Base-by-base conservation (phyloP, 2,329 filamentous ascomycete species). In the Aspergillus sergii region DNA sequence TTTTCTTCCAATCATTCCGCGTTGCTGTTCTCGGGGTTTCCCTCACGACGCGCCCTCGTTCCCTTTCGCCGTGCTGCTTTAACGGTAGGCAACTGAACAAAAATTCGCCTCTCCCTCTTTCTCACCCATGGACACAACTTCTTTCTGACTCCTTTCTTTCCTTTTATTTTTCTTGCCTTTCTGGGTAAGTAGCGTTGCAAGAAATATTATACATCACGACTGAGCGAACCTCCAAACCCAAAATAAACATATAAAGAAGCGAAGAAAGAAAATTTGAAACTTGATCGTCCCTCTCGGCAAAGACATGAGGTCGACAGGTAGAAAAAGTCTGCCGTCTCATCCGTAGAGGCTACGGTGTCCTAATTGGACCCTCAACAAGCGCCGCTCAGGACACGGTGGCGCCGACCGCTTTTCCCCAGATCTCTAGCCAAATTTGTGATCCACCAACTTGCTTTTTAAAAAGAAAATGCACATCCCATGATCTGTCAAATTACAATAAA, bases 31-130 rank as follows among this genome's bases (percentile, higher is more conserved):
- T 70, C 66, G 67, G 67, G 66, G 66, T 64, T 67, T 72, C 69
- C 68, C 67, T 70, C 71, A 59, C 69, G 69, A 72, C 68, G 69
- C 71, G 71, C 71, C 21, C 64, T 54, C 46, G 51, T 26, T 58
- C 72, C 36, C 39, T n/a, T 62, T 68, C 69, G 51, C 61, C 68
- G 69, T 65, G 74, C 76, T 72, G 76, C 75, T 77, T 76, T 76
- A 73, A 66, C 60, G 50, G 62, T 69, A 65, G 68, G 68, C 71
- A 72, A 72, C 65, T 70, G 73, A 76, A 73, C 72, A 76, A 76
- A 76, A 75, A 68, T 71, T 68, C 64, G 61, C 61, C 51, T 62
- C 62, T 59, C 61, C 54, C 53, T 46, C 63, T 41, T 41, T 58
- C 66, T 65, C 57, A 59, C 10, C 48, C 48, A 51, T 50, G 46